Conservation (phyloP, 169 alveolate species). For the Eimeria sp. region DNA sequence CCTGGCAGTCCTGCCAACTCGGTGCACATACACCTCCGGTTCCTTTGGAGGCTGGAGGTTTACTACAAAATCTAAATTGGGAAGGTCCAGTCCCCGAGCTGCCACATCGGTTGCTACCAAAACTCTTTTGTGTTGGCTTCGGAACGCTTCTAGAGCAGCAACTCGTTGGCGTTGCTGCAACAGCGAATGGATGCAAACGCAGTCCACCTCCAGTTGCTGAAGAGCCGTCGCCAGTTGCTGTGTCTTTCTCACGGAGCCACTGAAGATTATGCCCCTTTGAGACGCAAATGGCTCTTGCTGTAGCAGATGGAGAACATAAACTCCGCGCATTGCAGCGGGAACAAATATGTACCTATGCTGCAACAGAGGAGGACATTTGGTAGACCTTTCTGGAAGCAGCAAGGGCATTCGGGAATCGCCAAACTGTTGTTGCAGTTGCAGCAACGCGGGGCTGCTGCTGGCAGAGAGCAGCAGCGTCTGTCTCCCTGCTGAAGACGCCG, state of each 20-base stretch:
- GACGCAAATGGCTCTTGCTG: conserved; percentile 89
- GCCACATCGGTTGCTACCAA: conserved; percentile 98
- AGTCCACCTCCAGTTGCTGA: conserved; percentile 95
- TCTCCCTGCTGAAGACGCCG: conserved; percentile 90
- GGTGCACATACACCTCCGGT: conserved; percentile 96
- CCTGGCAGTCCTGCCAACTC: conserved; percentile 99
- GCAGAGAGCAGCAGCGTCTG: conserved; percentile 99
- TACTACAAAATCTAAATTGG: conserved; percentile 96
- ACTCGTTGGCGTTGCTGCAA: conserved; percentile 96
- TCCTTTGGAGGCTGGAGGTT: conserved; percentile 97
- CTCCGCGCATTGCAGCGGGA: conserved; percentile 93
- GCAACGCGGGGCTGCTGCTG: conserved; percentile 97
- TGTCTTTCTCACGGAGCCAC: conserved; percentile 95
- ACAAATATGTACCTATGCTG: conserved; percentile 92
- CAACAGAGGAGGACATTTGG: conserved; percentile 85
- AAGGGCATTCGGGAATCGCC: conserved; percentile 92
- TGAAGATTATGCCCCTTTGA: conserved; percentile 95
- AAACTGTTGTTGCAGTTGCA: conserved; percentile 92
- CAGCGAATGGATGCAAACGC: conserved; percentile 97
- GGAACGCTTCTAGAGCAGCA: conserved; percentile 97
- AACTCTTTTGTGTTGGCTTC: conserved; percentile 93
- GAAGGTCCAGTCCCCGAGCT: conserved; percentile 99
- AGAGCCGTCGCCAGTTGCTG: conserved; percentile 95
- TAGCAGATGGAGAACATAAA: conserved; percentile 92
- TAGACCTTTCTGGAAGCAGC: conserved; percentile 78